Evolutionary conservation across 129 eudicot genomes (phyloP), one percentile per base, ranked within the genome.

Genomic region (Chrysanthemum seticuspe): DNA sequence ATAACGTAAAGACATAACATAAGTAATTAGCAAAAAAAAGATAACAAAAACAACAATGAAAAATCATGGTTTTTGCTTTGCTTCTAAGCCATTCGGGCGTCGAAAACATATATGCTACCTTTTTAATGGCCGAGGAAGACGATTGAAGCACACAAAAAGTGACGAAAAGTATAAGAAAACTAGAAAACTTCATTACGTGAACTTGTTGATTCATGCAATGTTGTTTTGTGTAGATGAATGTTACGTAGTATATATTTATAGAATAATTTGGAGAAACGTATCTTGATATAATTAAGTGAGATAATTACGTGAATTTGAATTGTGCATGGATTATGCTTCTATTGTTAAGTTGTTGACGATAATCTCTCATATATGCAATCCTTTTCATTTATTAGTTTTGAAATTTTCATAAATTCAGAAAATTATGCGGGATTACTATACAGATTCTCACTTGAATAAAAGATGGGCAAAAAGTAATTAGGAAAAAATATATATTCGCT

Each of bases 161-260:
- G 63, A 76, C 16, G 53, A 76, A 76, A 61, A 67, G 59, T 34
- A 60, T 23, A 25, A 76, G 54, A 76, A 69, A 68, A 16, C 50
- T 60, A 58, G 34, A 67, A 15, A 68, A 12, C 36, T 66, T 67
- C 74, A 76, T 76, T 51, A 51, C 21, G 1, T 51, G 70, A 47
- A 51, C 47, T 53, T 74, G 57, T 54, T 47, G 13, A 58, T 40
- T 36, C 56, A 55, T 48, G 12, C 19, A 21, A 23, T 50, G 62
- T 4, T 11, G 31, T 19, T 3, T 40, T 58, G 51, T 6, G 13
- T 61, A 14, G 62, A 73, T 61, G 49, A 60, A 73, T 73, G 62
- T 2, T 36, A 7, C 25, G 25, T 23, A 23, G 25, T 23, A 23
- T 40, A 40, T 40, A 40, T 40, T 40, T 40, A 40, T 40, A 40